These are phyloP conservation scores for Pharnaceum exiguum DNA, from an alignment of 148 eudicot genomes.

Conservation along the genomic window DNA sequence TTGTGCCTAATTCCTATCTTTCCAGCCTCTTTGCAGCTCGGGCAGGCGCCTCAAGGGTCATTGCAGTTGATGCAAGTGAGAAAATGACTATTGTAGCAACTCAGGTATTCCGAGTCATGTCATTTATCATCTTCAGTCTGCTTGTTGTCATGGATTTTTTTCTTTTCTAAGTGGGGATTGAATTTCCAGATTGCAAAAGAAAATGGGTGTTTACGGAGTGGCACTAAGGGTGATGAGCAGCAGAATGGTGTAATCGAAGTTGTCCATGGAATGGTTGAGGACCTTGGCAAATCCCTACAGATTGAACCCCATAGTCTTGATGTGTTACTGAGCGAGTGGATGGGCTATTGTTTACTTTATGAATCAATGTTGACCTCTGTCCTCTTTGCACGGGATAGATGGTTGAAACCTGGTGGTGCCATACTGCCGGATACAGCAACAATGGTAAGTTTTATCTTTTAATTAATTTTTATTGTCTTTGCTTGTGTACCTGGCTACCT, in stretches of 20 bases:
- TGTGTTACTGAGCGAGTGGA: conserved; percentile 93
- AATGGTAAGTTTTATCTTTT: conserved; percentile 44
- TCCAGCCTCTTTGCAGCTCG: conserved; percentile 93
- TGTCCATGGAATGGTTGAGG: conserved; percentile 93
- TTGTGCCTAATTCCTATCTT: conserved; percentile 27
- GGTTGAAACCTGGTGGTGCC: conserved; percentile 99
- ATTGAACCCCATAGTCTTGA: conserved; percentile 75
- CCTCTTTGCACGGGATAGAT: conserved; percentile 81
- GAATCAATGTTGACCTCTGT: conserved; percentile 95
- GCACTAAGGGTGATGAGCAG: conserved; percentile 18
- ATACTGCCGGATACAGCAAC: conserved; percentile 92
- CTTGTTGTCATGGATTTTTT: background rate
- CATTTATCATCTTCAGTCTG: background rate
- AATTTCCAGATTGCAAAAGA: conserved; percentile 71
- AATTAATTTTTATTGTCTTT: background rate
- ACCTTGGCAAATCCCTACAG: conserved; percentile 42
- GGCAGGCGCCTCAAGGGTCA: conserved; percentile 87
- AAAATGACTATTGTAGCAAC: conserved; percentile 91
- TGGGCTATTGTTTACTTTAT: conserved; percentile 95
- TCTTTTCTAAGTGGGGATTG: conserved; percentile 11
- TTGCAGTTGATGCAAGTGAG: conserved; percentile 92
- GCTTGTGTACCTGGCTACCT: background rate
- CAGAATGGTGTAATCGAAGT: conserved; percentile 53
- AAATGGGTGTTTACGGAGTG: conserved; percentile 47
- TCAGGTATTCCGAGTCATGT: conserved; percentile 38